Evolutionary conservation across 2,329 filamentous ascomycete genomes (phyloP).

Genomic region (Coniochaeta sp.): DNA sequence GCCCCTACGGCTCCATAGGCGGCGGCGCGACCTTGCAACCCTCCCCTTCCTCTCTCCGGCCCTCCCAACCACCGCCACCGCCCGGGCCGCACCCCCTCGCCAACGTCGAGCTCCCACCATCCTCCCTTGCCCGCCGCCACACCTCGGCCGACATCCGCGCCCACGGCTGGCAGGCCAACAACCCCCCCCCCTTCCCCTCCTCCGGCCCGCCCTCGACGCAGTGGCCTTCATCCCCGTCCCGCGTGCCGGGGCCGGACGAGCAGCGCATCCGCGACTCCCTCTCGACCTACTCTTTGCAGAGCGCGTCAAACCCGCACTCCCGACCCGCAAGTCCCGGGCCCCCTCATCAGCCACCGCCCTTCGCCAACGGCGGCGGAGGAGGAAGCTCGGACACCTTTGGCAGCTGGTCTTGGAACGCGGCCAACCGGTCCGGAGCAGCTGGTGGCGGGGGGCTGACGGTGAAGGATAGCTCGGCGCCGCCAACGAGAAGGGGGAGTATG

Average conservation of each 20-base stretch:
- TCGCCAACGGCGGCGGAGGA: conserved; percentile 33
- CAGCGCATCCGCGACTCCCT: conserved; percentile 49
- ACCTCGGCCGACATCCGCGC: conserved; percentile 94
- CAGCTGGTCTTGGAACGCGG: conserved; percentile 50
- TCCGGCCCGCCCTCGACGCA: conserved; percentile 47
- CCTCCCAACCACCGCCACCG: conserved; percentile 54
- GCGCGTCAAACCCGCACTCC: conserved; percentile 40
- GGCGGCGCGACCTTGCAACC: conserved; percentile 62
- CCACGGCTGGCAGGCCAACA: conserved; percentile 63
- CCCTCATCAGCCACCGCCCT: conserved; percentile 25
- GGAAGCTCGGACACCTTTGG: conserved; percentile 46
- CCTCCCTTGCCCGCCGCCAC: conserved; percentile 73
- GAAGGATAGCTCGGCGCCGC: conserved; percentile 49
- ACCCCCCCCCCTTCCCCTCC: conserved; percentile 55
- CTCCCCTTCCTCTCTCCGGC: conserved; percentile 67
- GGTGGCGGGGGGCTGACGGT: conserved; percentile 40
- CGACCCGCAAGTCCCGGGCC: conserved; percentile 48
- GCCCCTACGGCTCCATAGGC: conserved; percentile 85
- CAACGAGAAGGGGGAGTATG: conserved; percentile 53
- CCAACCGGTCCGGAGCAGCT: conserved; percentile 31
- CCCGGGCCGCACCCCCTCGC: conserved; percentile 33
- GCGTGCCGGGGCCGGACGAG: conserved; percentile 38
- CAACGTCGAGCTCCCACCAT: conserved; percentile 54
- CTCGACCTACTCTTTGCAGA: conserved; percentile 45
- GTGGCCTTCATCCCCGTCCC: conserved; percentile 50